phyloP scores from a whole-genome alignment of 441 rosid species.

The Cnidoscolus chayamansa region DNA sequence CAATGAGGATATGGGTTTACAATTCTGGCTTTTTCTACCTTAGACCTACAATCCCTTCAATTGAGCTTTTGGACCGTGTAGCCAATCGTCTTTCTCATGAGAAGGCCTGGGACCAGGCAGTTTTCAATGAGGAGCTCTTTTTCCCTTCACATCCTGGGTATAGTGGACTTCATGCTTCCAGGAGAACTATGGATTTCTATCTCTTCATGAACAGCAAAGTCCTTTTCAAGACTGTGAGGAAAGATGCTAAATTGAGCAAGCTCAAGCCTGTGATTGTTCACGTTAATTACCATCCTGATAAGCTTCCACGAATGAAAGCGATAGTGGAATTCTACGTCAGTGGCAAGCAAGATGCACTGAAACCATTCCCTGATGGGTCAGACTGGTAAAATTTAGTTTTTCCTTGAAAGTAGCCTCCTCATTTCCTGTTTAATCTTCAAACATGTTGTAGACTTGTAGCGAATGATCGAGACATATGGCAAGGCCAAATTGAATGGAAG shows the following conservation, averaged over 20 bases:
- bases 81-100: constrained; percentile 60
- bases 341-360: too few relatives aligned
- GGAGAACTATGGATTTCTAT: constrained; percentile 83
- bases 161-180: constrained; percentile 74
- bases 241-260: constrained; percentile 57
- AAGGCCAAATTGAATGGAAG: neutral
- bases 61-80: constrained; percentile 84
- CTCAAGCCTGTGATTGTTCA: constrained; percentile 80
- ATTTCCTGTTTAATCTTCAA: neutral
- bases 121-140: constrained; percentile 36
- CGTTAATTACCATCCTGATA: constrained; percentile 92
- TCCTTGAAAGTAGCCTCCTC: neutral
- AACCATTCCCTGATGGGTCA: too few relatives aligned
- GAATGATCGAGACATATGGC: constrained; percentile 12
- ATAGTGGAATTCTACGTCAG: too few relatives aligned
- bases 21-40: too few relatives aligned
- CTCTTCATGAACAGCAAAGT: constrained; percentile 92
- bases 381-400: constrained; percentile 33
- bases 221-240: constrained; percentile 83
- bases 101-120: constrained; percentile 75
- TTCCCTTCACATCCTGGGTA: constrained; percentile 81
- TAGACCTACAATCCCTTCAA: too few relatives aligned
- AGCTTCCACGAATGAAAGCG: constrained; percentile 62
- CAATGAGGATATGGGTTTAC: too few relatives aligned
- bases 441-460: neutral